These are phyloP conservation scores for Solanum chiquidenum DNA, from an alignment of 257 asterid species.

Conservation along the genomic window DNA sequence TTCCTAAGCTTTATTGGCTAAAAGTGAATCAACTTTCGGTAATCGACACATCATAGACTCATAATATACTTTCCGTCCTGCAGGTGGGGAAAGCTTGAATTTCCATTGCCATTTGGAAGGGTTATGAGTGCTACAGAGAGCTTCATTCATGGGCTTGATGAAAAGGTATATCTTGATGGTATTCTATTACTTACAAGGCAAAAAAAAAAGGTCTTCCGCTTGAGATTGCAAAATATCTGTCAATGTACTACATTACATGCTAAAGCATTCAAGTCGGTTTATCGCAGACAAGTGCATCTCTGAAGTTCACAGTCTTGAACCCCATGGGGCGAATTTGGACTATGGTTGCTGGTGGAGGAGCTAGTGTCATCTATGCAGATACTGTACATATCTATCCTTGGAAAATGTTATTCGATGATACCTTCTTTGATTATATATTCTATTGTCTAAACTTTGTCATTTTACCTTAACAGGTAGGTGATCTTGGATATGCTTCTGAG, in stretches of 20 bases:
- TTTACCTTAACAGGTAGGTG: constrained; percentile 57
- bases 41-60: neutral
- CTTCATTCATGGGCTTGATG: constrained; percentile 82
- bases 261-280: neutral
- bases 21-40: neutral
- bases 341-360: constrained; percentile 99
- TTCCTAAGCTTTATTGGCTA: neutral
- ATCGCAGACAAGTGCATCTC: constrained; percentile 91
- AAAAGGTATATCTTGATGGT: constrained; percentile 41
- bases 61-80: neutral
- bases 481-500: constrained; percentile 90
- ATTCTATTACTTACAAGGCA: neutral
- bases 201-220: neutral
- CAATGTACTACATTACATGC: neutral
- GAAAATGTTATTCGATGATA: neutral
- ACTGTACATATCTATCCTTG: constrained; percentile 42
- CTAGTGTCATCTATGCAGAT: constrained; percentile 93
- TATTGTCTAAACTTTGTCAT: neutral
- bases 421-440: neutral
- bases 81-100: constrained; percentile 90
- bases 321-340: constrained; percentile 96
- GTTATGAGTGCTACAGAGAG: constrained; percentile 81
- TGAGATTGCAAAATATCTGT: neutral
- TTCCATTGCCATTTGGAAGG: constrained; percentile 94
- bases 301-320: constrained; percentile 92